phyloP scores from a whole-genome alignment of 805 yeast species.

The Wickerhamiella allomyrinae region DNA sequence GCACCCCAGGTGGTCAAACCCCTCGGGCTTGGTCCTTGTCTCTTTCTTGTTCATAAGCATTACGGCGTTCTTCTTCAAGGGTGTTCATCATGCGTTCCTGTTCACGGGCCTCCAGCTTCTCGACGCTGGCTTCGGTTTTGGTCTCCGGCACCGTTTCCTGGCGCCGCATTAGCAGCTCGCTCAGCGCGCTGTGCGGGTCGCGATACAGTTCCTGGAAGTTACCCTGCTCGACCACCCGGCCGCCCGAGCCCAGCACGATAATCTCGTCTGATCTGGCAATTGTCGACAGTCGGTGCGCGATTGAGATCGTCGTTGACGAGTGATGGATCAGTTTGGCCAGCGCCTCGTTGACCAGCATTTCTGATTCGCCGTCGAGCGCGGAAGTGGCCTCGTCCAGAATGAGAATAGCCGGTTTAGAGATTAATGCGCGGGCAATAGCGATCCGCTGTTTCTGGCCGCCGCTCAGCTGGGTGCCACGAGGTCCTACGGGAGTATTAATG shows the following conservation, averaged over 20 bases:
- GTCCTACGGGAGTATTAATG: constrained; percentile 68
- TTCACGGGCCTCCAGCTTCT: constrained; percentile 5
- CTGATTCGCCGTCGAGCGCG: constrained; percentile 81
- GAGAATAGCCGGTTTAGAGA: constrained; percentile 64
- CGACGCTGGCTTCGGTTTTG: constrained; percentile 2
- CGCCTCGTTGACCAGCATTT: constrained; percentile 68
- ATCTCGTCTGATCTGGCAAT: constrained; percentile 71
- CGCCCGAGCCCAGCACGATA: constrained; percentile 61
- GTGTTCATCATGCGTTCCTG: background rate
- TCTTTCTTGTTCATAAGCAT: background rate
- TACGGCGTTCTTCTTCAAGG: background rate
- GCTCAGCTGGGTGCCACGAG: constrained; percentile 75
- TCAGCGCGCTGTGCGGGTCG: constrained; percentile 33
- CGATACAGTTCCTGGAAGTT: constrained; percentile 37
- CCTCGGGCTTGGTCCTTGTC: background rate
- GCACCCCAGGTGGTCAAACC: no score
- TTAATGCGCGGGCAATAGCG: constrained; percentile 76
- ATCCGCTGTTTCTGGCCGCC: constrained; percentile 94
- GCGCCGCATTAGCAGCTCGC: constrained; percentile 25
- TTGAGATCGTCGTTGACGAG: constrained; percentile 59
- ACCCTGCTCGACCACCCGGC: constrained; percentile 64
- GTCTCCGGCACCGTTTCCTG: constrained; percentile 11
- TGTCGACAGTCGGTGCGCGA: constrained; percentile 84
- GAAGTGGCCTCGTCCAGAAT: constrained; percentile 91
- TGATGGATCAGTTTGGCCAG: constrained; percentile 39